Base-by-base conservation (phyloP, 1,284 basidiomycete genomes). In the Filobasidium uniguttulatum region DNA sequence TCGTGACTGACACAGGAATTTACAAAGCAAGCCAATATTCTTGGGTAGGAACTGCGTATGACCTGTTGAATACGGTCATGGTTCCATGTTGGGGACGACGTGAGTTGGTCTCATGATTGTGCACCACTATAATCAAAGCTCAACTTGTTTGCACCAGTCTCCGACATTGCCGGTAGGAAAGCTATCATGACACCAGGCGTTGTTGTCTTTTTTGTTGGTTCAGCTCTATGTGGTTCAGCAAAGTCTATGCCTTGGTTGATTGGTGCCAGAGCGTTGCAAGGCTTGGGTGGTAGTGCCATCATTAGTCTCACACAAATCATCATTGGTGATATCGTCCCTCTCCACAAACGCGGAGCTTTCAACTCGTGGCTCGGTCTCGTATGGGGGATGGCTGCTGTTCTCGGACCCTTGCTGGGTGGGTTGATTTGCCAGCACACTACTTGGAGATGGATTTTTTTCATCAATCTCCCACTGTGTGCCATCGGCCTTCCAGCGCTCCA, bases 401-500 rank as follows among this genome's bases (percentile, higher is more conserved):
- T 72, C 0, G 71, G 72, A 3, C 70, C 71, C 2, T 57, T 72
- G 25, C 48, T 72, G 6, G 72, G 71, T 33, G 35, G 19, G 23
- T 31, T 35, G 17, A 35, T 31, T 19, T 5, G 12, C 25, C 15
- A 46, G 49, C 31, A 9, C 34, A 5, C 6, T 25, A 30, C 46
- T 36, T 69, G 69, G 67, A 56, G 69, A 22, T 71, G 67, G 69
- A 64, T 64, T 50, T 71, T 72, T 59, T 67, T 66, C 48, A 59
- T 70, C 60, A 72, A 72, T 56, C 59, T 72, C 1, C 68, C 68
- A 0, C 62, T 62, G 0, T 64, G 62, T 29, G 67, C 56, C 7
- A 59, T 85, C 34, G 85, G 86, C 3, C 77, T 79, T 22, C 67
- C 67, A 3, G 82, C 85, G 61, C 77, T 84, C 63, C 85, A 82